Conservation (phyloP, 2,329 filamentous ascomycete genomes). For the Neofusicoccum sp. region DNA sequence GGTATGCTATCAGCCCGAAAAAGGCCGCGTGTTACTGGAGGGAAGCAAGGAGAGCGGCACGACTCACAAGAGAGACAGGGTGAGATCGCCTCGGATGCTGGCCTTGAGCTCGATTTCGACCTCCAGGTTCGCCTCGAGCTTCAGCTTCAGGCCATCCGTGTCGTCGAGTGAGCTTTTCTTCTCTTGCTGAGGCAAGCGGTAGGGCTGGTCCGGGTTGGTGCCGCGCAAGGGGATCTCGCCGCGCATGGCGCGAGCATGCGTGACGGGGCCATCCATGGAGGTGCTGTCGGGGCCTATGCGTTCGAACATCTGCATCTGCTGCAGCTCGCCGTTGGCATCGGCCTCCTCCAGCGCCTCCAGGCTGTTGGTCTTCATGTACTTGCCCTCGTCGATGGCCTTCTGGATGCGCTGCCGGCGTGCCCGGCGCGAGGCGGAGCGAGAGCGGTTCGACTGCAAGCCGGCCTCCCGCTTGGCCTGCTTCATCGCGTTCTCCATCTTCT, state of each 20-base stretch:
- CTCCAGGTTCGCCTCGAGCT: slow-evolving; percentile 77
- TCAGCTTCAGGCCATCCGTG: slow-evolving; percentile 69
- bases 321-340: slow-evolving; percentile 52
- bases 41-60: not conserved
- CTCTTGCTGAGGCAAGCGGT: slow-evolving; percentile 43
- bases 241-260: slow-evolving; percentile 55
- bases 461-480: slow-evolving; percentile 42
- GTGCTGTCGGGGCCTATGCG: slow-evolving; percentile 59
- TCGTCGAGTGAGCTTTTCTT: slow-evolving; percentile 52
- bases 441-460: slow-evolving; percentile 46
- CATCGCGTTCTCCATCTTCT: slow-evolving; percentile 48
- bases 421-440: slow-evolving; percentile 50
- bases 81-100: slow-evolving; percentile 81
- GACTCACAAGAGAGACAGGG: slow-evolving; percentile 74
- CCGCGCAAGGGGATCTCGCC: slow-evolving; percentile 59
- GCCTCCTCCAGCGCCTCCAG: slow-evolving; percentile 55
- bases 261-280: slow-evolving; percentile 60
- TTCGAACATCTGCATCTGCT: slow-evolving; percentile 56
- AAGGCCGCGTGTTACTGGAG: slow-evolving; percentile 1
- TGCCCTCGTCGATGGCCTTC: slow-evolving; percentile 49
- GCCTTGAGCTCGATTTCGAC: slow-evolving; percentile 85
- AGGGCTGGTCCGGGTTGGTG: slow-evolving; percentile 54
- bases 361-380: slow-evolving; percentile 55
- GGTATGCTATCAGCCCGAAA: slow-evolving; percentile 4
- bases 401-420: slow-evolving; percentile 51